Conservation (phyloP, 1,284 basidiomycete species). For the Marasmius tenuissimus region DNA sequence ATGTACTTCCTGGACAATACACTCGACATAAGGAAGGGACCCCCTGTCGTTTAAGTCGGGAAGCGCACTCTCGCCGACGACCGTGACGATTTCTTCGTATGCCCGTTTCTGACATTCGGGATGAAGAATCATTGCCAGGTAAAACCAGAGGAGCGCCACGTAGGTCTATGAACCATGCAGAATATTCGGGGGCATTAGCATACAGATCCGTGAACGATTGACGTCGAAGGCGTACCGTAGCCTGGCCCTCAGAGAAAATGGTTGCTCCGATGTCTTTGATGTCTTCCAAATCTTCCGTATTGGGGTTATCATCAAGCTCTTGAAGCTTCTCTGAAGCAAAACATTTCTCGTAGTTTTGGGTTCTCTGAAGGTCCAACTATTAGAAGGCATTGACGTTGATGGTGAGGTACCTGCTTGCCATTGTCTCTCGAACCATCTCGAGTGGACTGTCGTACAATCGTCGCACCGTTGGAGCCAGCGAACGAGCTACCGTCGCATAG, state of each 20-base stretch:
- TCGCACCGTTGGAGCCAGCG: not conserved
- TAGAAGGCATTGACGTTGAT: not conserved
- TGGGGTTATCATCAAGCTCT: not conserved
- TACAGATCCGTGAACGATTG: no score
- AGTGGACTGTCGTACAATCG: conserved; percentile 9
- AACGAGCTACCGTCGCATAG: conserved; percentile 20
- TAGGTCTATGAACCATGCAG: not conserved
- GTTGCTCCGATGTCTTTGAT: not conserved
- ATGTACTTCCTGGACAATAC: not conserved
- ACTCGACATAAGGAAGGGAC: not conserved
- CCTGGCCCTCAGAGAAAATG: not conserved
- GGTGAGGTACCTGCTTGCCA: conserved; percentile 11
- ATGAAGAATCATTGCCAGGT: conserved; percentile 3
- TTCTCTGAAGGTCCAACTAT: not conserved
- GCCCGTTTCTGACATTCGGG: conserved; percentile 6
- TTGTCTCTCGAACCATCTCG: conserved; percentile 13
- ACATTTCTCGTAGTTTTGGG: not conserved
- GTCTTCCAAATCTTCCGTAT: not conserved
- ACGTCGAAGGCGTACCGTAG: not conserved
- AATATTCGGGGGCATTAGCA: not conserved
- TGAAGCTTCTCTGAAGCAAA: not conserved
- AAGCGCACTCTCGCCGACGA: conserved; percentile 1
- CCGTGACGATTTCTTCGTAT: conserved; percentile 3
- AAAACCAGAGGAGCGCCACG: not conserved
- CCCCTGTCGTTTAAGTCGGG: not conserved